Evolutionary conservation across 2,329 filamentous ascomycete species (phyloP).

Genomic region (Fusarium floridanum): DNA sequence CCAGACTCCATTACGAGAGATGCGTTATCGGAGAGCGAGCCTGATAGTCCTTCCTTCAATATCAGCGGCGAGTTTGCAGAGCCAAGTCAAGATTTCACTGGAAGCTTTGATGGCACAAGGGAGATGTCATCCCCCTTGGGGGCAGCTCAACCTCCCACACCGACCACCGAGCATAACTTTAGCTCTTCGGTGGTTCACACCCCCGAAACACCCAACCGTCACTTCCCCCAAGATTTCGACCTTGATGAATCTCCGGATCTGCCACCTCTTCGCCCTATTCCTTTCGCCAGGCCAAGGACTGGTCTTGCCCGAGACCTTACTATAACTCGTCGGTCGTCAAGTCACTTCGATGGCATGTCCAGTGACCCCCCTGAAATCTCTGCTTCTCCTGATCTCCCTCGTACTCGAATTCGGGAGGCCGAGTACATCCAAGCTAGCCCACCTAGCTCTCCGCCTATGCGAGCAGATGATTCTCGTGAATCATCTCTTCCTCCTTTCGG

Average conservation of each 20-base stretch:
- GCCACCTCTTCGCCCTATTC: constrained; percentile 51
- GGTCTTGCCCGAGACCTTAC: constrained; percentile 55
- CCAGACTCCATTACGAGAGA: constrained; percentile 30
- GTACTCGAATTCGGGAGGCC: constrained; percentile 48
- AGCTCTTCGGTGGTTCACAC: constrained; percentile 19
- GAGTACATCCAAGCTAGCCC: constrained; percentile 58
- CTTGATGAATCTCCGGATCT: constrained; percentile 53
- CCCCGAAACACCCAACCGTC: constrained; percentile 39
- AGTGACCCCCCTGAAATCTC: constrained; percentile 61
- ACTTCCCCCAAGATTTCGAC: constrained; percentile 34
- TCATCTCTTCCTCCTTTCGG: constrained; percentile 59
- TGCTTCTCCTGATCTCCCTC: constrained; percentile 55
- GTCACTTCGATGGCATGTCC: constrained; percentile 55
- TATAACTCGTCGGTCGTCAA: constrained; percentile 54
- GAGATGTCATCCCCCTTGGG: constrained; percentile 20
- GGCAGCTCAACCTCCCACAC: constrained; percentile 31
- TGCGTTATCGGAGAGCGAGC: constrained; percentile 26
- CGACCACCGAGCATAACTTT: constrained; percentile 29
- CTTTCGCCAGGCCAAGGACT: constrained; percentile 47
- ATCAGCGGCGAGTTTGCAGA: constrained; percentile 37
- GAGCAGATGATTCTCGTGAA: constrained; percentile 30
- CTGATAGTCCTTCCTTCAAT: constrained; percentile 34
- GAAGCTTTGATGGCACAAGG: constrained; percentile 33
- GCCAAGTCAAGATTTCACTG: constrained; percentile 7
- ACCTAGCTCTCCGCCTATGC: constrained; percentile 62